Percentiles rank a stretch among this genome's conserved stretches.
Conservation (phyloP, 2,329 filamentous ascomycete genomes). For the Fusarium secorum region DNA sequence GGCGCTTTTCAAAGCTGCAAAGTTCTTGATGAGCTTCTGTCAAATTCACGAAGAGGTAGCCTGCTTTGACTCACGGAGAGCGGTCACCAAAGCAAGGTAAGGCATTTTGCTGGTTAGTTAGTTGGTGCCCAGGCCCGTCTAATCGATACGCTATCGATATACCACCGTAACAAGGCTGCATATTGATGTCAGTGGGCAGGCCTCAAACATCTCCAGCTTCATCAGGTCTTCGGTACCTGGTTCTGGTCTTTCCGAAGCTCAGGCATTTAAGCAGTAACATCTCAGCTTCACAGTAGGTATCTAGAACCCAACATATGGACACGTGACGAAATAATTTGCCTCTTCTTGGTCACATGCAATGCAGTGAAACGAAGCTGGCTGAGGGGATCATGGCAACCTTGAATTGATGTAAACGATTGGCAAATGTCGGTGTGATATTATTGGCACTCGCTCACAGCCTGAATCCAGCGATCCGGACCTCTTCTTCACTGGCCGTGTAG, state of each 20-base stretch:
- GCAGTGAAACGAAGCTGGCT: conserved; percentile 14
- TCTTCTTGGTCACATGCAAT: conserved; percentile 28
- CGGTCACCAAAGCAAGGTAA: conserved; percentile 18
- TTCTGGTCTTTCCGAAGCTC: not conserved
- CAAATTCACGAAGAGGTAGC: conserved; percentile 21
- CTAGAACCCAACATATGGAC: not conserved
- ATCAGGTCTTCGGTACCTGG: not conserved
- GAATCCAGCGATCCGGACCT: conserved; percentile 27
- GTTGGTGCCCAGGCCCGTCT: not conserved
- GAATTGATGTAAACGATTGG: conserved; percentile 27
- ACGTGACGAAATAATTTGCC: conserved; percentile 30
- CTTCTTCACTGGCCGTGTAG: conserved; percentile 17
- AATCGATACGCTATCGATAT: conserved; percentile 28
- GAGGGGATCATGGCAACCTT: conserved; percentile 1
- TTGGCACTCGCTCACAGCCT: conserved; percentile 20
- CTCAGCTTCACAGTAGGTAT: not conserved
- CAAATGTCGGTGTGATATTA: conserved; percentile 41
- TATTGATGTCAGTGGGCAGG: conserved; percentile 2
- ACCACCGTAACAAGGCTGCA: conserved; percentile 7
- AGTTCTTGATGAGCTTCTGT: conserved; percentile 15
- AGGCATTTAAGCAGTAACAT: not conserved
- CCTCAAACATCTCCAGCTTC: conserved; percentile 11
- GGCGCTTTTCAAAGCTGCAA: conserved; percentile 8
- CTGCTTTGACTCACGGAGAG: conserved; percentile 20
- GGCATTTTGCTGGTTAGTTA: not conserved